Base-by-base conservation (phyloP, 345 rosid genomes). In the Eucalyptus erythrocorys region DNA sequence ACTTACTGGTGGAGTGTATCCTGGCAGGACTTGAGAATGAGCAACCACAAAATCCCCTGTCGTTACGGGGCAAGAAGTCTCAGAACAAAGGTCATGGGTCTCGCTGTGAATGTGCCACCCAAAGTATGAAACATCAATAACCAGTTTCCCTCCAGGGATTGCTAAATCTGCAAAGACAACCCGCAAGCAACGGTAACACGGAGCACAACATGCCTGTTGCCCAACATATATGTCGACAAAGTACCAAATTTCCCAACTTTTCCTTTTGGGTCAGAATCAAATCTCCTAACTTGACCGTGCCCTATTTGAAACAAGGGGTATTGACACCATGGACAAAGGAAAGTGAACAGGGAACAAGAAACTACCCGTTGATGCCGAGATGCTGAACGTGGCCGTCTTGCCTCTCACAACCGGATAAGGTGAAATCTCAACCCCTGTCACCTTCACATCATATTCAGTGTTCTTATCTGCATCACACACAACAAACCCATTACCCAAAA, bases 1-100 rank as follows among this genome's bases (percentile, higher is more conserved):
- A 91, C 98, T 94, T 92, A 98, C 99, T 80, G 98, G 99, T 71
- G 99, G 99, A 32, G 99, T 97, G 87, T 48, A 95, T 90, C 95
- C 97, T 1, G 99, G 98, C 84, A 98, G 91, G 88, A 92, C 94
- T 93, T 98, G 98, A 4, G 99, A 93, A 89, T 98, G 99, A 32
- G 96, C 81, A 37, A 97, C 95, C 90, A 95, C 87, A 88, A 98
- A 98, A 87, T 97, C 96, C 26, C 99, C 98, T 27, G 57, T 87
- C 9, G 97, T 61, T 22, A 98, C 98, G 21, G 98, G 99, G 93
- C 98, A 95, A 43, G 91, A 93, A 8, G 99, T 98, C 94, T 98
- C 98, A 24, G 90, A 91, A 57, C 98, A 94, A 91, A 98, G 99
- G 86, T 96, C 93, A 93, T 96, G 97, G 43, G 95, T 93, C 95